Evolutionary conservation across 2,329 filamentous ascomycete species (phyloP).

Genomic region (Stemphylium lycopersici): DNA sequence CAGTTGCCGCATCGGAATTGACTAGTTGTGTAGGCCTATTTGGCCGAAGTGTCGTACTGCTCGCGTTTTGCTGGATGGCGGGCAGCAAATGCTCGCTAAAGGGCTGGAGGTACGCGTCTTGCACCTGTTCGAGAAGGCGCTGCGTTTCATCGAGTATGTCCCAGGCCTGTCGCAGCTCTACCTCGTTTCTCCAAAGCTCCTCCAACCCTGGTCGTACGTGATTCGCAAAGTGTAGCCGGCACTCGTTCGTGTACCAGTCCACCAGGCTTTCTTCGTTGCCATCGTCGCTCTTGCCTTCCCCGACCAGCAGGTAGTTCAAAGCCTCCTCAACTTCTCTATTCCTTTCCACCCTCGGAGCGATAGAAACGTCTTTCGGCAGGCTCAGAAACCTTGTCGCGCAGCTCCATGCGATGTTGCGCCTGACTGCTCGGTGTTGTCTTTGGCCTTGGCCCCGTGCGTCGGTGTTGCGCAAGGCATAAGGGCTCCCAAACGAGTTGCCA

Average conservation of each 20-base stretch:
- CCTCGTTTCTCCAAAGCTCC: slow-evolving; percentile 38
- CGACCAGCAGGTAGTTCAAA: slow-evolving; percentile 43
- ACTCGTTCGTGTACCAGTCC: slow-evolving; percentile 56
- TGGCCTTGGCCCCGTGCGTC: slow-evolving; percentile 44
- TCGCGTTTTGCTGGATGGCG: slow-evolving; percentile 33
- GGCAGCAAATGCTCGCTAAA: slow-evolving; percentile 45
- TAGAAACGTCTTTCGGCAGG: slow-evolving; percentile 36
- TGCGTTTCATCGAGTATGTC: slow-evolving; percentile 47
- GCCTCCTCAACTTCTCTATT: slow-evolving; percentile 46
- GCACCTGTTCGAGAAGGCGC: slow-evolving; percentile 43
- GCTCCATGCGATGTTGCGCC: slow-evolving; percentile 53
- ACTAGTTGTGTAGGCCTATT: slow-evolving; percentile 46
- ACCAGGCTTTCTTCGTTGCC: slow-evolving; percentile 39
- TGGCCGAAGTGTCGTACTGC: slow-evolving; percentile 39
- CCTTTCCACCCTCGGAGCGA: slow-evolving; percentile 24
- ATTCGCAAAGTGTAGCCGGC: slow-evolving; percentile 50
- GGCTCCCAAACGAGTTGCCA: slow-evolving; percentile 50
- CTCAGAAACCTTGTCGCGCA: slow-evolving; percentile 53
- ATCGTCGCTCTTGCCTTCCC: slow-evolving; percentile 41
- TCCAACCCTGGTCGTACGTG: slow-evolving; percentile 36
- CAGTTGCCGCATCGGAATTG: slow-evolving; percentile 24
- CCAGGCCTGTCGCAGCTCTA: slow-evolving; percentile 35
- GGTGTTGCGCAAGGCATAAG: slow-evolving; percentile 27
- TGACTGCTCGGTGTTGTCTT: slow-evolving; percentile 42
- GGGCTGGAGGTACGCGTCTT: slow-evolving; percentile 46